These are phyloP conservation scores for Talaromyces stipitatus DNA, from an alignment of 495 filamentous ascomycete species.

Conservation along the genomic window DNA sequence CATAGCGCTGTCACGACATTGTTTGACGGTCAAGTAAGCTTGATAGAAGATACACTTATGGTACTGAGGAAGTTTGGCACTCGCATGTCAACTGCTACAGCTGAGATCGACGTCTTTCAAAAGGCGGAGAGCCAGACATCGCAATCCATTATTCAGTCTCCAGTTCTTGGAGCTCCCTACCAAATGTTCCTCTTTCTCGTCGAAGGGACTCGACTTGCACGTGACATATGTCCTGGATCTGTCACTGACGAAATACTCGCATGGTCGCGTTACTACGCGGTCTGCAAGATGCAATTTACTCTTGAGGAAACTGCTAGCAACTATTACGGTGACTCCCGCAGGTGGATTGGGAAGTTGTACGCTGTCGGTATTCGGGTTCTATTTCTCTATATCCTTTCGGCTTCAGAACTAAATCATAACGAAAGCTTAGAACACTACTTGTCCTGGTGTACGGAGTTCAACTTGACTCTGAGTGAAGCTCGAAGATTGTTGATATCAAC, in stretches of 20 bases:
- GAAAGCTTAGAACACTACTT: background rate
- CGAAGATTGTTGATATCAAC: background rate
- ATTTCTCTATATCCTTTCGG: background rate
- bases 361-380: background rate
- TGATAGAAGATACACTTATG: background rate
- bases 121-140: background rate
- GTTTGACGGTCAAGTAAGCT: background rate
- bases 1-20: conserved; percentile 4
- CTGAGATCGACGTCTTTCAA: background rate
- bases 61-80: background rate
- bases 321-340: background rate
- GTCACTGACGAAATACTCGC: background rate
- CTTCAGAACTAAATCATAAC: too few relatives aligned
- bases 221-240: background rate
- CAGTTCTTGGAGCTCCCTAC: conserved; percentile 3
- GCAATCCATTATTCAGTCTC: background rate
- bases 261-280: conserved; percentile 1
- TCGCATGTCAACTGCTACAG: background rate
- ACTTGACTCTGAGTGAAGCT: background rate
- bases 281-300: background rate
- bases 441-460: background rate
- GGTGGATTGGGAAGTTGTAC: conserved; percentile 3
- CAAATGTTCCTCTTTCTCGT: conserved; percentile 1
- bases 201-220: background rate
- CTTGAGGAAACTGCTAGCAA: background rate